Evolutionary conservation across 768 basidiomycete genomes (phyloP), one percentile per base, ranked within the genome.

Genomic region (Rhodotorula sphaerocarpa): DNA sequence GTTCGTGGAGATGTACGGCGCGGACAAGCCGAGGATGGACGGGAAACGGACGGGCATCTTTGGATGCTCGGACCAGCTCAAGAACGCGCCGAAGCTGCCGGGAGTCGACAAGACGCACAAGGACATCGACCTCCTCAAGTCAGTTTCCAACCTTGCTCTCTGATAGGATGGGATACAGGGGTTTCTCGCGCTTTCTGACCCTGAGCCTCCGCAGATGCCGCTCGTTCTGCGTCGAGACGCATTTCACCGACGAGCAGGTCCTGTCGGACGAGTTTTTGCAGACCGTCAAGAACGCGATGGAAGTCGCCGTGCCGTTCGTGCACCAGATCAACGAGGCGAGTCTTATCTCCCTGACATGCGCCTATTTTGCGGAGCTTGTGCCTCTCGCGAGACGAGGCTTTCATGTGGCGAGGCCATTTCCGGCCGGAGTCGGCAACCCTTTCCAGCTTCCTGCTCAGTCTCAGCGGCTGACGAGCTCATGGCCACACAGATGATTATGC

Each of bases 31-130:
- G 48, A 55, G 36, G 33, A 51, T 50, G 50, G 66, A 67, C n/a
- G 79, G 85, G 58, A 75, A 78, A 58, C 77, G 84, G 54, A 80
- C 81, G 72, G 93, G 80, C 71, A 82, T 99, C 3, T 99, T 92
- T 74, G 92, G 93, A 0, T 73, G 75, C 59, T 89, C 92, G 3
- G 91, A 90, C 69, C 85, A 90, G 73, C 77, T 95, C 34, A 96
- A 95, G 77, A 83, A 83, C 0, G 88, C 90, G 9, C 92, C 92
- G 1, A 96, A 95, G 53, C 50, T 72, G 7, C 58, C 67, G 72
- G 92, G 90, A 0, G 77, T 93, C 14, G 82, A 82, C 55, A 97
- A 90, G 75, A 80, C 80, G 34, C 90, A 96, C 73, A 87, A 86
- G 74, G 90, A 96, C 73, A 96, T 99, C 67, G 92, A 93, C 74